Evolutionary conservation across 2,329 filamentous ascomycete species (phyloP), one percentile per base, ranked within the genome.

Genomic region (Diplodia mutila): DNA sequence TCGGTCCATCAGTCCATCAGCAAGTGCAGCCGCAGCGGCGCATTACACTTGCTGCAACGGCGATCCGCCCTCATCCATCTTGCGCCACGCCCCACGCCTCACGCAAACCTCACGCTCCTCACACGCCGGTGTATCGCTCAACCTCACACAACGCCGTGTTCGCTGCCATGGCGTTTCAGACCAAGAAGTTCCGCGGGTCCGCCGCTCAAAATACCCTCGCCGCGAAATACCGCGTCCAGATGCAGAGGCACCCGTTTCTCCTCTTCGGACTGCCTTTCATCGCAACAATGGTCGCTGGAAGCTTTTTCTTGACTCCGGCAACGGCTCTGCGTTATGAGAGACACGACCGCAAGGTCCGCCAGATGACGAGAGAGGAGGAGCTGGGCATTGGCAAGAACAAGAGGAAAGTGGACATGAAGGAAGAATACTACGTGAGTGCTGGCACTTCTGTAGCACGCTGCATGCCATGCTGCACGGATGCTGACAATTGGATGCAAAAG

Each of bases 221-320:
- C 61, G 86, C 90, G 68, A 85, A 85, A 70, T 99, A 99, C 83
- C 91, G 95, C 68, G 83, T 86, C 37, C 80, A 87, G 69, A 87
- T 99, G 72, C 85, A 87, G 68, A 90, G 86, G 75, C 93, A 91
- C 74, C 96, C 95, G 0, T 99, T 99, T 79, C 83, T 93, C 32
- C 87, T 97, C 70, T 99, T 99, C 77, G 96, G 96, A 2, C 85
- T 99, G 4, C 96, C 95, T 0, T 99, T 99, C 80, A 87, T 99
- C 72, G 83, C 87, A 67, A 90, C 97, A 68, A 97, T 99, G 76
- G 88, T 99, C 29, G 92, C 90, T 1, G 94, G 93, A 0, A 97
- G 92, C 3, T 99, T 99, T 80, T 91, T 97, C 73, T 86, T 99
- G 59, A 98, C 95, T 0, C 95, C 94, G 1, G 95, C 94, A 5